Conservation (phyloP, 345 rosid genomes). For the Bretschneidera sinensis region DNA sequence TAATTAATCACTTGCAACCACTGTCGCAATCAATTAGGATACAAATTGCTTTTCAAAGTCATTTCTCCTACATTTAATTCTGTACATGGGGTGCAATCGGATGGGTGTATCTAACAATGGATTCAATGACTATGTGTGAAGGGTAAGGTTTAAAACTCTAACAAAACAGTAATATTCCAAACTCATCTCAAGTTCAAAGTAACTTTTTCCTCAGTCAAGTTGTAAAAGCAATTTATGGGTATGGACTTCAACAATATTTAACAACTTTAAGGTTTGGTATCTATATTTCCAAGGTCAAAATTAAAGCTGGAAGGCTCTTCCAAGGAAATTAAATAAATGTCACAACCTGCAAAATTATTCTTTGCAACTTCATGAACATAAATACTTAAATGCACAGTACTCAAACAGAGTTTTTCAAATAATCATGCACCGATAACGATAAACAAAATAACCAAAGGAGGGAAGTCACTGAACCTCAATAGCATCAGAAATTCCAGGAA, state of each 20-base stretch:
- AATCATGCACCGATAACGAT: not conserved
- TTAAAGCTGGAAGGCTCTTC: not conserved
- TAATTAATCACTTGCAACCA: not conserved
- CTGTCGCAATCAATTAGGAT: no score
- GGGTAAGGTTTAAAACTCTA: no score
- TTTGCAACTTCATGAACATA: not conserved
- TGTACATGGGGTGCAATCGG: no score
- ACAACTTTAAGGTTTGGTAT: not conserved
- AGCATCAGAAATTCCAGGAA: constrained; percentile 85
- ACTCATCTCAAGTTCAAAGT: not conserved
- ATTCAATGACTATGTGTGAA: no score
- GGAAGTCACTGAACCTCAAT: constrained; percentile 66
- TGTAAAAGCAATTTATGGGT: not conserved
- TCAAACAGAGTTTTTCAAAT: not conserved
- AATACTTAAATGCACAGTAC: not conserved
- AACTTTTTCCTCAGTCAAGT: not conserved
- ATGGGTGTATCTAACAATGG: no score
- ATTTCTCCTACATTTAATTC: no score
- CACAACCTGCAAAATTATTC: not conserved
- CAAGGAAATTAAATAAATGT: constrained; percentile 1
- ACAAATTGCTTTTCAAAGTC: no score
- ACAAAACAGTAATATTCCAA: no score
- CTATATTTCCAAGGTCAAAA: not conserved
- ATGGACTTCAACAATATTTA: not conserved
- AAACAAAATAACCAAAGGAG: not conserved